Evolutionary conservation across 495 filamentous ascomycete genomes (phyloP).

Genomic region (Penicillium argentinense): DNA sequence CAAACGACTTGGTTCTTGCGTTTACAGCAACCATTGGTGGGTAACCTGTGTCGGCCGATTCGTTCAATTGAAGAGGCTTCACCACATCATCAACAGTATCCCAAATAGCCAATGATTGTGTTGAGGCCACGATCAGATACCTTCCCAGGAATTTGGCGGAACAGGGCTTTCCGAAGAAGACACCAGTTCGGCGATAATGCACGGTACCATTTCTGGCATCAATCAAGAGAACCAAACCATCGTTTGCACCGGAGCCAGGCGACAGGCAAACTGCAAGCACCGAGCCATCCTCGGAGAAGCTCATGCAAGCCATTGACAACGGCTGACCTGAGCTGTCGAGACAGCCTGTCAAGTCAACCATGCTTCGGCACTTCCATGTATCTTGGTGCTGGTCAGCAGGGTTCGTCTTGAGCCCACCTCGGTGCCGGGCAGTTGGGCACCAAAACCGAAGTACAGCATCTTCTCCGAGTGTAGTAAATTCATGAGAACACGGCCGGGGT

Average conservation of each 20-base stretch:
- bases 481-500: constrained; percentile 59
- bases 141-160: constrained; percentile 35
- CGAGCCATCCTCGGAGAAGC: constrained; percentile 86
- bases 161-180: constrained; percentile 31
- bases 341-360: constrained; percentile 51
- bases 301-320: constrained; percentile 41
- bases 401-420: constrained; percentile 59
- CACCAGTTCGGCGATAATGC: constrained; percentile 31
- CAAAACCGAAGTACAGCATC: constrained; percentile 78
- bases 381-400: constrained; percentile 52
- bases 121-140: constrained; percentile 38
- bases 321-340: constrained; percentile 35
- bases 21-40: constrained; percentile 38
- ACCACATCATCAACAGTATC: constrained; percentile 44
- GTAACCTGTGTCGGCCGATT: constrained; percentile 1
- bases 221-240: constrained; percentile 35
- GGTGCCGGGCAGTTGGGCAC: constrained; percentile 63
- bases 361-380: constrained; percentile 70
- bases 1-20: constrained; percentile 35
- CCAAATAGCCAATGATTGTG: constrained; percentile 39
- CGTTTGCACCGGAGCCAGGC: constrained; percentile 19
- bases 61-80: constrained; percentile 21
- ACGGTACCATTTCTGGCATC: constrained; percentile 35
- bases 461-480: constrained; percentile 81
- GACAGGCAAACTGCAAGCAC: constrained; percentile 63